Conservation (phyloP, 2,329 filamentous ascomycete species). For the Elsinoe ampelina region DNA sequence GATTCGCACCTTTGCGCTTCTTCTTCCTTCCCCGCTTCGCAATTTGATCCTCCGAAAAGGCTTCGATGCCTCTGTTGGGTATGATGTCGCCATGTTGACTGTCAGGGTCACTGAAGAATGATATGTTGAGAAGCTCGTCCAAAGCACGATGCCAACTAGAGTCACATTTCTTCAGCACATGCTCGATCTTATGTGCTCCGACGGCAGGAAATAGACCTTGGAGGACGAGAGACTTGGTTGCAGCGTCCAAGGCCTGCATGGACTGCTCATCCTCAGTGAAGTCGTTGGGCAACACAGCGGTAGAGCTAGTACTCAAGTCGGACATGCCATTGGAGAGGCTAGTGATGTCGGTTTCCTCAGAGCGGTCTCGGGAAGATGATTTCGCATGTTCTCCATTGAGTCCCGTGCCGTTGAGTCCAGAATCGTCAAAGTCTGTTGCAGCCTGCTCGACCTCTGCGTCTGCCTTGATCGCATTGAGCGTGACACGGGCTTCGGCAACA, state of each 20-base stretch:
- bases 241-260: constrained; percentile 40
- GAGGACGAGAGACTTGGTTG: constrained; percentile 56
- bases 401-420: constrained; percentile 48
- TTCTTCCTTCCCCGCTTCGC: constrained; percentile 35
- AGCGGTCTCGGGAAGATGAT: constrained; percentile 20
- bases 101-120: constrained; percentile 62
- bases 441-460: constrained; percentile 59
- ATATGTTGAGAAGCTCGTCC: constrained; percentile 70
- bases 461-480: constrained; percentile 57
- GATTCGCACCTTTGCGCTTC: constrained; percentile 34
- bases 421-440: constrained; percentile 63
- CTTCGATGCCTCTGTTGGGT: constrained; percentile 66
- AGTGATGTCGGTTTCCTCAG: constrained; percentile 42
- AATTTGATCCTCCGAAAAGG: constrained; percentile 55
- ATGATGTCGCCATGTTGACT: constrained; percentile 37
- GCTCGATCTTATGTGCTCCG: constrained; percentile 54
- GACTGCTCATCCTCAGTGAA: constrained; percentile 22
- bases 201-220: constrained; percentile 61
- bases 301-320: constrained; percentile 22
- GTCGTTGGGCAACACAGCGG: constrained; percentile 18
- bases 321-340: constrained; percentile 41
- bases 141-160: constrained; percentile 61
- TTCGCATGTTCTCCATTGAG: constrained; percentile 23
- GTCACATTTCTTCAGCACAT: constrained; percentile 57
- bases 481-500: constrained; percentile 46